Percentiles rank a stretch among this genome's conserved stretches.
These are phyloP conservation scores for Globisporangium cylindrosporum DNA, from an alignment of 352 stramenopile genomes.

Conservation along the genomic window DNA sequence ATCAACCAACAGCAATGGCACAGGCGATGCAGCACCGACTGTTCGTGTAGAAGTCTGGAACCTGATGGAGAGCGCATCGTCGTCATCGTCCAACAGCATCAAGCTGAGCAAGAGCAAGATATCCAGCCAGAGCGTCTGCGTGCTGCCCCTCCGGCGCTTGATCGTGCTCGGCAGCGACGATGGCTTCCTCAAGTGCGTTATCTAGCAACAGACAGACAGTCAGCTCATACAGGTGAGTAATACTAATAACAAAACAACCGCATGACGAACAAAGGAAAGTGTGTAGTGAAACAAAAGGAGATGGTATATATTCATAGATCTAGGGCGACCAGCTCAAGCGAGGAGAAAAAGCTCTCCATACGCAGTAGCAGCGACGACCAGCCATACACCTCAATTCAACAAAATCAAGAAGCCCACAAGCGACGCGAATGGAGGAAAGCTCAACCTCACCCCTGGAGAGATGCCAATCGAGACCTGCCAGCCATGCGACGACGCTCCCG, in stretches of 20 bases:
- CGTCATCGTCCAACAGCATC: slow-evolving; percentile 7
- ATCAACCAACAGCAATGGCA: not conserved
- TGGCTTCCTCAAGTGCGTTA: slow-evolving; percentile 51
- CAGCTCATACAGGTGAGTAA: not conserved
- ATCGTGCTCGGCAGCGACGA: slow-evolving; percentile 63
- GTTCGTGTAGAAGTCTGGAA: slow-evolving; percentile 50
- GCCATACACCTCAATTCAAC: slow-evolving; percentile 12
- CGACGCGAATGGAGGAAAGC: not conserved
- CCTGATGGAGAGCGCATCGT: slow-evolving; percentile 32
- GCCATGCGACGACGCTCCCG: not conserved
- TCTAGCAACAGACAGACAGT: slow-evolving; percentile 14
- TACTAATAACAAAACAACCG: not conserved
- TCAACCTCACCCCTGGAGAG: not conserved
- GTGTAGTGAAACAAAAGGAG: slow-evolving; percentile 16
- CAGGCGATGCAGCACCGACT: slow-evolving; percentile 10
- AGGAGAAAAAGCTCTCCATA: not conserved
- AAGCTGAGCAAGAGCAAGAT: slow-evolving; percentile 52
- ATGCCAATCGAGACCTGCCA: not conserved
- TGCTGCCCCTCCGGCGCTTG: slow-evolving; percentile 61
- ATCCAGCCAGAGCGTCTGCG: slow-evolving; percentile 31
- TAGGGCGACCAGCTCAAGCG: slow-evolving; percentile 1
- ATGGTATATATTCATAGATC: slow-evolving; percentile 17
- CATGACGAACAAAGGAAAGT: not conserved
- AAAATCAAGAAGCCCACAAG: slow-evolving; percentile 11
- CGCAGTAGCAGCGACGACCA: not conserved